Base-by-base conservation (phyloP, 2,329 filamentous ascomycete genomes). In the Aspergillus udagawae region DNA sequence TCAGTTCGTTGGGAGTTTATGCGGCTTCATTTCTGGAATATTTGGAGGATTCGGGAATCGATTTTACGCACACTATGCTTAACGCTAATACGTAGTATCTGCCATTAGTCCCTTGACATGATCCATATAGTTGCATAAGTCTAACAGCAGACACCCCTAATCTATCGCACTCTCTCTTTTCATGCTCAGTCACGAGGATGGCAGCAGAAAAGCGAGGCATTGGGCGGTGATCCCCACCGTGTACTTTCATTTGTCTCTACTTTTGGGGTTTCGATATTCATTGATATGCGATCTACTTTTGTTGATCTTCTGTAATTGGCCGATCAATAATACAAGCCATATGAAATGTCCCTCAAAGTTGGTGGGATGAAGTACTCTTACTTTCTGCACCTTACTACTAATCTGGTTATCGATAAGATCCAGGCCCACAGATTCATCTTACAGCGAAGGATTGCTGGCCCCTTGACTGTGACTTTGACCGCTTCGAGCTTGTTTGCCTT, bases 331-430 rank as follows among this genome's bases (percentile, higher is more conserved):
- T 38, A 38, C 32, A 38, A 38, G 32, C 32, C 12, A 17, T 35
- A 35, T 35, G 32, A 14, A 35, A 35, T 17, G 14, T 38, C 3
- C 14, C 32, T 35, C 32, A 6, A 17, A 17, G 32, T 12, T 7
- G 32, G 14, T 35, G 32, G 12, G 32, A 35, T 35, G 14, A 35
- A 35, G 1, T 7, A 38, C 3, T 35, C 14, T 14, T 5, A 17
- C 32, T 38, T 20, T 45, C n/a, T 10, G 42, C n/a, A n/a, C n/a
- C n/a, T n/a, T 20, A 4, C 44, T 20, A 4, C 44, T 47, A 25
- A 27, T 47, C 23, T 20, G 45, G 49, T 69, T 70, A 70, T 70
- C 68, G 66, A 70, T 70, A 70, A 68, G 44, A 49, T 41, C 56
- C 51, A 52, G 51, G 17, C 53, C 56, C 27, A 50, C 56, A 50